phyloP scores from a whole-genome alignment of 805 yeast genomes.

The Candida xiaguanensis region DNA sequence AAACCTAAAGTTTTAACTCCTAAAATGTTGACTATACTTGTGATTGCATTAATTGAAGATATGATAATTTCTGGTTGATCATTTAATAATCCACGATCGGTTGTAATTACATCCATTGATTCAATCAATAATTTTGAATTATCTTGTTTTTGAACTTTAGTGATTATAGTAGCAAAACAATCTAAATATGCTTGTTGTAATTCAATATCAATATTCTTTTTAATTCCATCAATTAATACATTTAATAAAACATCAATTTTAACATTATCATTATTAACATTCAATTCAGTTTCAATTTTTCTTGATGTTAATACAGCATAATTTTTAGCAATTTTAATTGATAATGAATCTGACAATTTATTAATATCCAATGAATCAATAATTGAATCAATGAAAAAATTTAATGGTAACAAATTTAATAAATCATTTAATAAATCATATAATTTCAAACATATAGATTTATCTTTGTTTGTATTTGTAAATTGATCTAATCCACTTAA shows the following conservation, averaged over 20 bases:
- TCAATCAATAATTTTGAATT: slow-evolving; percentile 46
- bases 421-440: slow-evolving; percentile 58
- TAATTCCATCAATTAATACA: slow-evolving; percentile 40
- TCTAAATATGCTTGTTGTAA: slow-evolving; percentile 70
- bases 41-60: slow-evolving; percentile 69
- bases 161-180: slow-evolving; percentile 58
- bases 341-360: slow-evolving; percentile 31
- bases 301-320: slow-evolving; percentile 58
- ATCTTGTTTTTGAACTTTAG: slow-evolving; percentile 52
- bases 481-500: slow-evolving; percentile 36
- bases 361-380: slow-evolving; percentile 32
- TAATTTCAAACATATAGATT: slow-evolving; percentile 35
- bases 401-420: slow-evolving; percentile 71
- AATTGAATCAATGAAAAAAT: slow-evolving; percentile 64
- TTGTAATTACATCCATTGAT: slow-evolving; percentile 47
- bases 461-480: slow-evolving; percentile 14
- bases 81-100: slow-evolving; percentile 50
- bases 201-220: slow-evolving; percentile 37
- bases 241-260: slow-evolving; percentile 50
- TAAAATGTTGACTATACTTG: slow-evolving; percentile 63
- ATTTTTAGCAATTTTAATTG: slow-evolving; percentile 54
- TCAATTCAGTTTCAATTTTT: slow-evolving; percentile 67
- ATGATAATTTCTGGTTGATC: slow-evolving; percentile 61
- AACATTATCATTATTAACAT: slow-evolving; percentile 40
- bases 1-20: slow-evolving; percentile 86